These are phyloP conservation scores for Microbotryum intermedium DNA, from an alignment of 1,284 basidiomycete genomes.

Conservation along the genomic window DNA sequence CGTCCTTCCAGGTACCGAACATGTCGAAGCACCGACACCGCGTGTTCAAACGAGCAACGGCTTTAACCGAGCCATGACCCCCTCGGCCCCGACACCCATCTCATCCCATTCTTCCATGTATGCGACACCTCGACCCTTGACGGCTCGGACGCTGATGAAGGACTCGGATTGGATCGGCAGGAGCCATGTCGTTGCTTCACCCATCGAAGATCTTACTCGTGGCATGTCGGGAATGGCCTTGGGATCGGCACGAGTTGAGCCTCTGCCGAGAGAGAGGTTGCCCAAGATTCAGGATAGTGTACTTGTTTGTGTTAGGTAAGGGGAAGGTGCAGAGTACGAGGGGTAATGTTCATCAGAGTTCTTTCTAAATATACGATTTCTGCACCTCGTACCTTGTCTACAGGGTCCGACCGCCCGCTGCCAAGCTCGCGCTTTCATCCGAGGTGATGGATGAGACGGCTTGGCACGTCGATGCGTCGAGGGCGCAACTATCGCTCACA, in stretches of 20 bases:
- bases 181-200: background rate
- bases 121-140: conserved; percentile 4
- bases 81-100: conserved; percentile 2
- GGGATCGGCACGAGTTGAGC: background rate
- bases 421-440: conserved; percentile 10
- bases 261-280: background rate
- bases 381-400: background rate
- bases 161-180: background rate
- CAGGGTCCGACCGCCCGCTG: conserved; percentile 29
- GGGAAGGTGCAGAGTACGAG: background rate
- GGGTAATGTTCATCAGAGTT: rapidly evolving
- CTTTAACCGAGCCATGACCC: conserved; percentile 4
- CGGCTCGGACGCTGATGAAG: background rate
- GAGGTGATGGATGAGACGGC: conserved; percentile 17
- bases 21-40: conserved; percentile 16
- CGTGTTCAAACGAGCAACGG: background rate
- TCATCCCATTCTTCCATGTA: background rate
- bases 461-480: conserved; percentile 18
- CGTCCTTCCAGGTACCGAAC: conserved; percentile 27
- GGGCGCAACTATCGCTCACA: conserved; percentile 12
- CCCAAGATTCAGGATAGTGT: conserved; percentile 26
- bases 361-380: background rate
- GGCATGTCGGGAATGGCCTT: conserved; percentile 3
- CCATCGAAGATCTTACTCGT: background rate
- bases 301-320: conserved; percentile 27